Evolutionary conservation across 2,329 filamentous ascomycete species (phyloP), one percentile per base, ranked within the genome.

Genomic region (Neoscytalidium dimidiatum): DNA sequence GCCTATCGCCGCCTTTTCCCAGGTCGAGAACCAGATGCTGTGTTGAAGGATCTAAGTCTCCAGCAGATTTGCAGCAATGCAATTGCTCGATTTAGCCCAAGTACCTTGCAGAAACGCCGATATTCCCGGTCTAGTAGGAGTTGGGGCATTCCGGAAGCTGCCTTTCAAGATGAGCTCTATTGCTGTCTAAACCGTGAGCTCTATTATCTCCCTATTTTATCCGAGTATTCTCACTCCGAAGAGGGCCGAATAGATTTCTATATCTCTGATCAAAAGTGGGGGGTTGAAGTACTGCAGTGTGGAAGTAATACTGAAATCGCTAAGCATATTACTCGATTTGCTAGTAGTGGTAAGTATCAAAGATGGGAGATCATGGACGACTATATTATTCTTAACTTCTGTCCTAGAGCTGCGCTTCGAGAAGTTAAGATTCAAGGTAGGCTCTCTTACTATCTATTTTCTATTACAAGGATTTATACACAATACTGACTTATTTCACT

Each of bases 311-410:
- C 48, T 4, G 51, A 61, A 31, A 62, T 68, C 21, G 21, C 38
- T 28, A 21, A 66, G 44, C 67, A 68, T 44, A 51, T 56, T n/a
- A 14, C 62, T 51, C 65, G 65, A 65, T 67, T 68, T 48, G 26
- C 49, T 26, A 48, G 26, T 31, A 65, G 56, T 17, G 67, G 67
- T 17, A 67, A 49, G 11, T 68, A 68, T 62, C 48, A 64, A 49
- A n/a, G 31, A 35, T 67, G 65, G 67, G 29, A 62, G 26, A 64
- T 66, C 35, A 64, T 68, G 65, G 66, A 68, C 38, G 67, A 68
- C 52, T 67, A 66, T 38, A 67, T 68, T 23, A 64, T 68, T 48
- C 58, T 68, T 17, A 67, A 68, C 44, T 68, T 68, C 56, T 68
- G 67, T 41, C 31, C 66, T n/a, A 43, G 57, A 60, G 63, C 65